Percentiles rank a stretch among this genome's conserved stretches.
These are phyloP conservation scores for Stachybotrys echinatus DNA, from an alignment of 2,329 filamentous ascomycete genomes.

Conservation along the genomic window DNA sequence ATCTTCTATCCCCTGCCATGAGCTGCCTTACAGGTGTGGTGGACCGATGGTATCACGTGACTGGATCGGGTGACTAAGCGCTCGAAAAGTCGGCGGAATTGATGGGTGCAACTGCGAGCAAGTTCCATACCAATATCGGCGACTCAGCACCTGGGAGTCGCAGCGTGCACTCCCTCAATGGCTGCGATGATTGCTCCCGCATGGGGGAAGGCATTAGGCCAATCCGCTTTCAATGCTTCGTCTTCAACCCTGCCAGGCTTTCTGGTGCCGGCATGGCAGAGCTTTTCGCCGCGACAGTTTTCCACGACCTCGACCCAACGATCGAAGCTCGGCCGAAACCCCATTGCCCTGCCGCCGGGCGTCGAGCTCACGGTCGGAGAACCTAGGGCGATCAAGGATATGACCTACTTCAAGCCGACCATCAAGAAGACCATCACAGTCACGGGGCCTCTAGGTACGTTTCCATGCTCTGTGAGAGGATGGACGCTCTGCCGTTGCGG, in stretches of 20 bases:
- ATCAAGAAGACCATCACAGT: constrained; percentile 66
- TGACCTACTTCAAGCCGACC: constrained; percentile 56
- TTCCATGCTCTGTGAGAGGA: too few species aligned
- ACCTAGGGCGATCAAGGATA: constrained; percentile 45
- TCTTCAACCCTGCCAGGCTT: constrained; percentile 61
- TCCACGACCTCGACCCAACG: constrained; percentile 60
- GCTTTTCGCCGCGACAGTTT: constrained; percentile 49
- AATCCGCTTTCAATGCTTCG: constrained; percentile 43
- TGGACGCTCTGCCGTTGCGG: neutral
- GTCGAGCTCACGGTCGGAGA: constrained; percentile 72
- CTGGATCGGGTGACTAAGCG: constrained; percentile 28
- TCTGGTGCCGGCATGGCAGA: constrained; percentile 65
- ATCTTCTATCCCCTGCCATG: too few species aligned
- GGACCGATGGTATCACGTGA: constrained; percentile 8
- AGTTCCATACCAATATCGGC: neutral
- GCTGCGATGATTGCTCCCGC: constrained; percentile 59
- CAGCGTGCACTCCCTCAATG: constrained; percentile 17
- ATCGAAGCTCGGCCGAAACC: constrained; percentile 82
- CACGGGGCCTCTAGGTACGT: constrained; percentile 71
- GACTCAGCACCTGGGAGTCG: neutral
- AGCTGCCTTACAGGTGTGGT: too few species aligned
- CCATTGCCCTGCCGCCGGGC: constrained; percentile 75
- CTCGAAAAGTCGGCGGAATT: constrained; percentile 20
- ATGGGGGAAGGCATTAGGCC: constrained; percentile 54
- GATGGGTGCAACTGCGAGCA: neutral